These are phyloP conservation scores for Cicer yamashitae DNA, from an alignment of 306 rosid species.

Conservation along the genomic window DNA sequence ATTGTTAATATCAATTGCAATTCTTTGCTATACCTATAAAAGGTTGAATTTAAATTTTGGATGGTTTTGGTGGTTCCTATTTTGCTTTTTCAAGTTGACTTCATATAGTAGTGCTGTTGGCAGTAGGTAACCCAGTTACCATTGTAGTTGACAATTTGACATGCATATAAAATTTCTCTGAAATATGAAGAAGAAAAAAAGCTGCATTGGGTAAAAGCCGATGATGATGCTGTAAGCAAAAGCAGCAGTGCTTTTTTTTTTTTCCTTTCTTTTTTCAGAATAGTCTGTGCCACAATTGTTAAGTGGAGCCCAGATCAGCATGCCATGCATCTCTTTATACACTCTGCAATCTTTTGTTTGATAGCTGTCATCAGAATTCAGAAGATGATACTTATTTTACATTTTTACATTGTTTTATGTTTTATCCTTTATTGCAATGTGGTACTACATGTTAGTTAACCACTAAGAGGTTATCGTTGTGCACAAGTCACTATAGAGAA, in stretches of 20 bases:
- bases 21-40: constrained; percentile 29
- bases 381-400: constrained; percentile 24
- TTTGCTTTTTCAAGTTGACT: constrained; percentile 33
- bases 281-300: constrained; percentile 35
- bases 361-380: constrained; percentile 29
- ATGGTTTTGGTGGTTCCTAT: constrained; percentile 31
- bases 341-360: constrained; percentile 44
- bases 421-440: constrained; percentile 24
- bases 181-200: constrained; percentile 27
- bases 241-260: constrained; percentile 20
- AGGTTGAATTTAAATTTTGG: constrained; percentile 41
- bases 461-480: constrained; percentile 29
- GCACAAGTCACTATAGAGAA: constrained; percentile 31
- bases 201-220: constrained; percentile 41
- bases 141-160: constrained; percentile 25
- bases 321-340: constrained; percentile 34
- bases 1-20: constrained; percentile 3
- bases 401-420: constrained; percentile 25
- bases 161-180: constrained; percentile 24
- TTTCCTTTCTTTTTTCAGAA: not conserved
- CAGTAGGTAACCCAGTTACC: constrained; percentile 36
- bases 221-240: constrained; percentile 32
- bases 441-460: constrained; percentile 40
- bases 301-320: constrained; percentile 43
- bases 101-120: constrained; percentile 38